A percentile compares a stretch with the other conserved stretches of the same genome.
Conservation (phyloP, 2,329 filamentous ascomycete species). For the Colletotrichum cuscutae region DNA sequence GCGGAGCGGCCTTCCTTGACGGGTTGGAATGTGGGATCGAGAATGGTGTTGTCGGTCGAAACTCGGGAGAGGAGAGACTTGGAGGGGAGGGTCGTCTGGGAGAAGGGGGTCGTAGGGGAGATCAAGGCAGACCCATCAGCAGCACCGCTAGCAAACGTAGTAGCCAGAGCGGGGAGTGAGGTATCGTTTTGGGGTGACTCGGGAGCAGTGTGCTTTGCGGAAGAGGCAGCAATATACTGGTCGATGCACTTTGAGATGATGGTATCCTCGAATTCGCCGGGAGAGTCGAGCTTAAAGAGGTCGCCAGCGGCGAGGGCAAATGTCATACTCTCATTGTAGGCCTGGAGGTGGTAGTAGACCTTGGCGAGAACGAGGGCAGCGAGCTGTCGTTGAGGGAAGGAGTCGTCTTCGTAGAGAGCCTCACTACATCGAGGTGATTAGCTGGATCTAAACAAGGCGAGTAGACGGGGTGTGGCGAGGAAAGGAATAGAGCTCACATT, state of each 20-base stretch:
- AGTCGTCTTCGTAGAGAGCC: conserved; percentile 95
- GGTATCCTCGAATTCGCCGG: conserved; percentile 97
- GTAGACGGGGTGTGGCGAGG: not conserved
- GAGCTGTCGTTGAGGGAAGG: conserved; percentile 92
- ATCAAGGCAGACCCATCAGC: conserved; percentile 77
- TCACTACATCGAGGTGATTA: conserved; percentile 68
- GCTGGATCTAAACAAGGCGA: conserved; percentile 29
- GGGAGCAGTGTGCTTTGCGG: conserved; percentile 60
- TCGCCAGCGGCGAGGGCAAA: conserved; percentile 96
- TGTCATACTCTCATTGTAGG: conserved; percentile 99
- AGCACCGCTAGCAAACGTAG: conserved; percentile 77
- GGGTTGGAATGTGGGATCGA: conserved; percentile 68
- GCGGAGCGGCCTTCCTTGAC: conserved; percentile 64
- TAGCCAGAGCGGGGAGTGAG: conserved; percentile 77
- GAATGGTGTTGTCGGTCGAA: conserved; percentile 71
- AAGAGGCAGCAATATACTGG: conserved; percentile 87
- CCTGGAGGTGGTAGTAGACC: conserved; percentile 98
- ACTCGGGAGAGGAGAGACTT: conserved; percentile 94
- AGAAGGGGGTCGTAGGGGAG: conserved; percentile 94
- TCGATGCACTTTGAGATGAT: conserved; percentile 99
- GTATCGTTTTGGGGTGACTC: conserved; percentile 53
- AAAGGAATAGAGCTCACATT: conserved; percentile 70
- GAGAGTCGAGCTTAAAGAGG: conserved; percentile 90
- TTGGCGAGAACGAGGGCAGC: conserved; percentile 95
- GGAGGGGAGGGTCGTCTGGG: conserved; percentile 89